phyloP scores from a whole-genome alignment of 2,329 filamentous ascomycete genomes.

The Ambrosiella beaveri region DNA sequence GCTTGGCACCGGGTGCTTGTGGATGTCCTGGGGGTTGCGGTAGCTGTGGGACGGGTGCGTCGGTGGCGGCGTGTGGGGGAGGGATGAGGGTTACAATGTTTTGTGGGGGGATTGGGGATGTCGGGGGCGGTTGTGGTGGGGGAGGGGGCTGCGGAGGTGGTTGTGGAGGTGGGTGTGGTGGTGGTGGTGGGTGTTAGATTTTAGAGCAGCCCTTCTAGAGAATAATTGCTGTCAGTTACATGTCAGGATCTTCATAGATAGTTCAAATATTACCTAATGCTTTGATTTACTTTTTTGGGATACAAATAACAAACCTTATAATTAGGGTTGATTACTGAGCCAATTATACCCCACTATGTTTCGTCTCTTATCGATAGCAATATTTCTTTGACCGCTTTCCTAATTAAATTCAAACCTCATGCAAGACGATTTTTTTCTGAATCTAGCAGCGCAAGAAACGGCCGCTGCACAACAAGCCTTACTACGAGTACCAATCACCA shows the following conservation, averaged over 20 bases:
- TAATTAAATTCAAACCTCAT: not conserved
- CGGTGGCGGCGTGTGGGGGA: slow-evolving; percentile 12
- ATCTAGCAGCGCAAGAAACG: not conserved
- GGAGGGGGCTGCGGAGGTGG: not conserved
- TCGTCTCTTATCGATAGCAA: slow-evolving; percentile 8
- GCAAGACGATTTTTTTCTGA: slow-evolving; percentile 4
- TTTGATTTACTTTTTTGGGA: not conserved
- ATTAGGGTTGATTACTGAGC: not conserved
- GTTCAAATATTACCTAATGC: no score
- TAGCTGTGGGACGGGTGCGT: slow-evolving; percentile 13
- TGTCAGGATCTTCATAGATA: no score
- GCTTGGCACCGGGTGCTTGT: slow-evolving; percentile 27
- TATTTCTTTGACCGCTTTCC: slow-evolving; percentile 6
- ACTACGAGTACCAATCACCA: not conserved
- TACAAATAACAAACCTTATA: not conserved
- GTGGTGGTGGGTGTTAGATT: not conserved
- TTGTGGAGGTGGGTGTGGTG: not conserved
- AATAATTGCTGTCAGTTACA: no score
- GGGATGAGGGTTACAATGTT: slow-evolving; percentile 1
- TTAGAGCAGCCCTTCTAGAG: no score
- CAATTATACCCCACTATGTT: not conserved
- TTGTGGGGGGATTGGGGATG: not conserved
- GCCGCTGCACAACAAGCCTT: not conserved
- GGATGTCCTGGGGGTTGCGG: slow-evolving; percentile 25
- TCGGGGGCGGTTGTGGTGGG: not conserved